Base-by-base conservation (phyloP, 352 stramenopile species). In the Phytophthora cajani region DNA sequence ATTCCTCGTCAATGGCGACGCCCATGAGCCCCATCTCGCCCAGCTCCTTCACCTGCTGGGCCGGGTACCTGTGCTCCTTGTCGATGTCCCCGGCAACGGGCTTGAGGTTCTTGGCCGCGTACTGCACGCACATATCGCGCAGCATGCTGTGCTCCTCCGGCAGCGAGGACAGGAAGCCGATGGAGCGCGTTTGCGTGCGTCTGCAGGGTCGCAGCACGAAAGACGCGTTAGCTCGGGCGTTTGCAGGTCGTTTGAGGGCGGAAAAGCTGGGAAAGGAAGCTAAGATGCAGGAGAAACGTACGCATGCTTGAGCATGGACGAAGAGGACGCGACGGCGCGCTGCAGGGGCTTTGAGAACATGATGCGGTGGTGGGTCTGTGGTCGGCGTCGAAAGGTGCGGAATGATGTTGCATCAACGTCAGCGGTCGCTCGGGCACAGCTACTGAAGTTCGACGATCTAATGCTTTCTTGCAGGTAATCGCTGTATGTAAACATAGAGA, bases 21-120 rank as follows among this genome's bases (percentile, higher is more conserved):
- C 97, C 97, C 95, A 99, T 98, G 21, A 99, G 76, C 3, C 97
- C 97, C 71, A 99, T 96, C 65, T 98, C 96, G 17, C 91, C 91
- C 64, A 98, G 68, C 72, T 93, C 81, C 72, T 92, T 89, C 14
- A 97, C 79, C 59, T 94, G 87, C 58, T 97, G 65, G 8, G 75
- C 80, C 17, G 93, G 93, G 70, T 93, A 98, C 23, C 72, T 75
- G 70, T 98, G 93, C 42, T 97, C 79, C 50, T 91, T 85, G 75
- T 99, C 96, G 72, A 96, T 91, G 38, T 95, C 76, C 1, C 88
- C 85, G 4, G 96, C 96, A 65, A 98, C 93, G 4, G 96, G 95
- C 51, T 80, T 83, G 30, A 98, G 81, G 74, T 98, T 95, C 75
- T 98, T 98, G 69, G 98, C 88, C 0, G 96, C 97, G 78, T 99